These are phyloP conservation scores for Myxozyma kluyveri DNA, from an alignment of 805 yeast species.

Conservation along the genomic window DNA sequence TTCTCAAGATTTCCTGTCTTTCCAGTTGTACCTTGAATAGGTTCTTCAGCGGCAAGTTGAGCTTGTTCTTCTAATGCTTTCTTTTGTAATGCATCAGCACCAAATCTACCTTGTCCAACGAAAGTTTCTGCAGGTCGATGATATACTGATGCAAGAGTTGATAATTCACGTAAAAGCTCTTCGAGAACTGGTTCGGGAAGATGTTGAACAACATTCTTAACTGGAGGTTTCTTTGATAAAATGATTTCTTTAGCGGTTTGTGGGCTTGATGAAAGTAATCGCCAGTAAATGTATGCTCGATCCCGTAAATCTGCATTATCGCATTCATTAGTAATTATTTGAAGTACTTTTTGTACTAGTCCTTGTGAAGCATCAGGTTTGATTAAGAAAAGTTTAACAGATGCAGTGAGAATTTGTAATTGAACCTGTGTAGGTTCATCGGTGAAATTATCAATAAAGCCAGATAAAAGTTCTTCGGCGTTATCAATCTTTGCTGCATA, in stretches of 20 bases:
- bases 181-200: constrained; percentile 68
- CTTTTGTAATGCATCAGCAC: constrained; percentile 43
- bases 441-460: constrained; percentile 47
- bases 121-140: constrained; percentile 76
- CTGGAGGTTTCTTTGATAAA: constrained; percentile 62
- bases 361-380: constrained; percentile 56
- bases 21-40: constrained; percentile 37
- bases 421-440: constrained; percentile 76
- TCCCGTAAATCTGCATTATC: constrained; percentile 87
- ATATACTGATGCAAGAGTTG: constrained; percentile 84
- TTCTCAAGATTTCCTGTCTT: constrained; percentile 66
- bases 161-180: constrained; percentile 68
- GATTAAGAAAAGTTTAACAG: constrained; percentile 67
- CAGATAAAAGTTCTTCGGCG: constrained; percentile 44
- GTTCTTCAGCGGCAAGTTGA: constrained; percentile 72
- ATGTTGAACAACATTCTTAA: constrained; percentile 66
- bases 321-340: constrained; percentile 68
- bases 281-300: constrained; percentile 85
- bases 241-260: constrained; percentile 66
- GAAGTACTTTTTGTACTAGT: constrained; percentile 76
- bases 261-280: constrained; percentile 75
- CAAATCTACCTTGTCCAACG: constrained; percentile 46
- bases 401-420: constrained; percentile 67
- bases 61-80: constrained; percentile 73
- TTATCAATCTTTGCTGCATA: constrained; percentile 51